Conservation (phyloP, 129 eudicot species). For the Saussurea involucrata region DNA sequence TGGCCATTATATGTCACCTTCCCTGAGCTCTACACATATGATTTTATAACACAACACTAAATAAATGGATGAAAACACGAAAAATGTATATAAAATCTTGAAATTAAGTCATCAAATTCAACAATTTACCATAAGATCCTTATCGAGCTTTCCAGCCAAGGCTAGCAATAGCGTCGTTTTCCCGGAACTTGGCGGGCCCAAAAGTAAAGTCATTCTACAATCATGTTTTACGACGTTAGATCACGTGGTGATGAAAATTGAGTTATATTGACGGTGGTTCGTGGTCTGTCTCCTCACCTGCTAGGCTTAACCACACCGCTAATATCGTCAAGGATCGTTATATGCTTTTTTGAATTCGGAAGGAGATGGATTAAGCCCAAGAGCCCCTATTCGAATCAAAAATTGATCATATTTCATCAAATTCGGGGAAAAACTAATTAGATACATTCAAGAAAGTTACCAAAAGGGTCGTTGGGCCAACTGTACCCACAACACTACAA, state of each 20-base stretch:
- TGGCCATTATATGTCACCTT: constrained; percentile 83
- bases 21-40: constrained; percentile 45
- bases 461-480: neutral
- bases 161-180: constrained; percentile 74
- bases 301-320: constrained; percentile 80
- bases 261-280: neutral
- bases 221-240: neutral
- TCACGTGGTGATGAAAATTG: neutral
- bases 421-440: neutral
- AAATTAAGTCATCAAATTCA: neutral
- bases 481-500: neutral
- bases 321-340: constrained; percentile 66
- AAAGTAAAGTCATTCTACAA: constrained; percentile 76
- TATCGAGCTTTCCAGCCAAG: constrained; percentile 71
- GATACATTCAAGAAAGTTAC: neutral
- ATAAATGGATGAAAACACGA: neutral
- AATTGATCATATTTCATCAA: neutral
- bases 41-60: neutral
- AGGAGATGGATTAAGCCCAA: constrained; percentile 43
- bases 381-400: constrained; percentile 24
- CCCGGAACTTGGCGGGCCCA: constrained; percentile 93
- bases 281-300: constrained; percentile 40
- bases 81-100: neutral
- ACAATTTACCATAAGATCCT: constrained; percentile 39
- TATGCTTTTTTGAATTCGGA: constrained; percentile 55